These are phyloP conservation scores for Nemania bipapillata DNA, from an alignment of 2,329 filamentous ascomycete species.

Conservation along the genomic window DNA sequence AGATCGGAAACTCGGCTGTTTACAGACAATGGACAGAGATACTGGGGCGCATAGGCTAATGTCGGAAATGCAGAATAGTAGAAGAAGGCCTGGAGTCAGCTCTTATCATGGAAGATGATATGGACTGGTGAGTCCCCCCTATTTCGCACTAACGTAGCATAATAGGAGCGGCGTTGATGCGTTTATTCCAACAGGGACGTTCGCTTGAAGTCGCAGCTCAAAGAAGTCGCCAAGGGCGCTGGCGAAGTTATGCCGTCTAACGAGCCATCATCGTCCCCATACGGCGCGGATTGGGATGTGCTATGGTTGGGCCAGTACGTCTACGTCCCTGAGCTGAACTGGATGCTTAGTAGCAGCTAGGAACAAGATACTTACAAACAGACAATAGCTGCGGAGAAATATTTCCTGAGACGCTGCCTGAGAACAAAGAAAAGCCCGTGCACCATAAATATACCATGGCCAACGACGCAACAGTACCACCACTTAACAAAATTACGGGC, in stretches of 20 bases:
- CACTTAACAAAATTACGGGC: conserved; percentile 44
- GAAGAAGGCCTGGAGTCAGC: conserved; percentile 52
- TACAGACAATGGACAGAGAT: no score
- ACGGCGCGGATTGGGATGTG: conserved; percentile 46
- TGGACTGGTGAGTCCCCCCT: conserved; percentile 50
- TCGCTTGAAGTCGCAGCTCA: conserved; percentile 51
- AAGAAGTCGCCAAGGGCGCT: conserved; percentile 49
- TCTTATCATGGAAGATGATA: conserved; percentile 56
- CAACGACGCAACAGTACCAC: conserved; percentile 41
- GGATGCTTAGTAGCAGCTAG: neutral
- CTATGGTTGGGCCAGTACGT: conserved; percentile 48
- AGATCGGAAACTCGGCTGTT: neutral
- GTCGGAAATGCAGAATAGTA: conserved; percentile 46
- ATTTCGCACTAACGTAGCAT: neutral
- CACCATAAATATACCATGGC: conserved; percentile 2
- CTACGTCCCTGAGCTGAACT: conserved; percentile 40
- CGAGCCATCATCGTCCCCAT: conserved; percentile 42
- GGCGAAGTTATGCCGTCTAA: conserved; percentile 48
- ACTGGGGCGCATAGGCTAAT: conserved; percentile 4
- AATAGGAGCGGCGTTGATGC: neutral
- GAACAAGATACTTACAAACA: neutral
- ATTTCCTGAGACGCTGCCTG: conserved; percentile 45
- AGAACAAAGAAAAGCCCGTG: conserved; percentile 40
- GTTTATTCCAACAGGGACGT: conserved; percentile 47
- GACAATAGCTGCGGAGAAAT: conserved; percentile 45